Percentiles rank a stretch among this genome's conserved stretches.
Evolutionary conservation across 257 asterid genomes (phyloP).

Genomic region (Scutellaria baicalensis): DNA sequence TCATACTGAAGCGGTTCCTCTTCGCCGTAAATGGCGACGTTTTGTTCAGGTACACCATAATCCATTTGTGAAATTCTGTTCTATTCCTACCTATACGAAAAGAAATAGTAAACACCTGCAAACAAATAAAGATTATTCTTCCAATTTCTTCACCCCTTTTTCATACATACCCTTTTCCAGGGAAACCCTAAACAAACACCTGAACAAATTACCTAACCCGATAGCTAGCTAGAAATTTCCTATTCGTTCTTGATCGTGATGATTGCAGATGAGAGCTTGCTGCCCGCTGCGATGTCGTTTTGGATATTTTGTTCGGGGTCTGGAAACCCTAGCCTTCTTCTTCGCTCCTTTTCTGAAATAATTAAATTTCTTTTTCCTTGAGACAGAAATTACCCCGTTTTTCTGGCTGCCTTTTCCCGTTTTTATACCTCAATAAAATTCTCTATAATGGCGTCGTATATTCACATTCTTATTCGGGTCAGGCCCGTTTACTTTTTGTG

Average conservation of each 20-base stretch:
- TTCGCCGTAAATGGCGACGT: conserved; percentile 61
- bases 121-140: conserved; percentile 39
- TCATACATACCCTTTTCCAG: conserved; percentile 19
- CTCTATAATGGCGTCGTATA: not conserved
- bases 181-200: conserved; percentile 35
- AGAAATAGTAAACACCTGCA: conserved; percentile 37
- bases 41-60: conserved; percentile 70
- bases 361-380: not conserved
- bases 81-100: conserved; percentile 52
- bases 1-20: conserved; percentile 53
- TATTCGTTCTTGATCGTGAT: conserved; percentile 19
- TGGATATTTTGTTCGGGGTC: conserved; percentile 9
- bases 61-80: conserved; percentile 51
- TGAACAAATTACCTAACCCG: conserved; percentile 36
- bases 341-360: conserved; percentile 6
- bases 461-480: not conserved
- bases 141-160: conserved; percentile 23
- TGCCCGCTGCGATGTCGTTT: conserved; percentile 25
- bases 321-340: conserved; percentile 51
- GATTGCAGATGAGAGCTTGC: conserved; percentile 12
- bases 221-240: conserved; percentile 34
- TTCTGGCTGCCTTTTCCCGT: not conserved
- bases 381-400: not conserved
- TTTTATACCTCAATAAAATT: not conserved
- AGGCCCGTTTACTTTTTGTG: not conserved